A percentile compares a stretch with the other conserved stretches of the same genome.
These are phyloP conservation scores for Trametes pubescens DNA, from an alignment of 1,284 basidiomycete genomes.

Conservation along the genomic window DNA sequence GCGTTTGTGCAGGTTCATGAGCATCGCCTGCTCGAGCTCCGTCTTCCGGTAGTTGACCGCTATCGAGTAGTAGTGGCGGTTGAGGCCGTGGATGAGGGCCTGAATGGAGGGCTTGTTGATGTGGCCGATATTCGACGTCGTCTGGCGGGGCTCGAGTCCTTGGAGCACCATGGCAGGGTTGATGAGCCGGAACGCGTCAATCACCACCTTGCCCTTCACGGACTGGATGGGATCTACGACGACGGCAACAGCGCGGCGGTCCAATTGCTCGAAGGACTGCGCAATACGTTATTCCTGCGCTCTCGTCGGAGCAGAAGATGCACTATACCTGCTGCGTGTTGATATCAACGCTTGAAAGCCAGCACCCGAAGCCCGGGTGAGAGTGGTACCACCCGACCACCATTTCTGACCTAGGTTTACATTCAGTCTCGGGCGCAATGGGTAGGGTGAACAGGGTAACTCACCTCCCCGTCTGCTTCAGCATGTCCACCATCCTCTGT, in stretches of 20 bases:
- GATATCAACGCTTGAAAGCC: constrained; percentile 98
- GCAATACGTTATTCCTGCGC: constrained; percentile 26
- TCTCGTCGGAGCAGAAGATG: constrained; percentile 18
- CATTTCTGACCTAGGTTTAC: constrained; percentile 84
- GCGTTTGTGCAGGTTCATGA: constrained; percentile 97
- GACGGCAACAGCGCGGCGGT: constrained; percentile 95
- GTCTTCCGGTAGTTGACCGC: constrained; percentile 97
- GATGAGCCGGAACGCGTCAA: constrained; percentile 98
- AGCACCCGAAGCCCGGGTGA: constrained; percentile 99
- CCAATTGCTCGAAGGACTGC: constrained; percentile 97
- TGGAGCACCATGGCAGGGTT: constrained; percentile 86
- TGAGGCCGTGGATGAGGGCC: constrained; percentile 94
- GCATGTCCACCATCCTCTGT: constrained; percentile 98
- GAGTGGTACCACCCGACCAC: constrained; percentile 99
- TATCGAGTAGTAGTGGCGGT: constrained; percentile 97
- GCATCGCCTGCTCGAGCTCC: constrained; percentile 96
- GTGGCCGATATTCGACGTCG: constrained; percentile 98
- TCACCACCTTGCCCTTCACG: constrained; percentile 98
- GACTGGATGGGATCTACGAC: constrained; percentile 99
- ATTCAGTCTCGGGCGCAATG: constrained; percentile 9
- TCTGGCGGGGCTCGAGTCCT: constrained; percentile 96
- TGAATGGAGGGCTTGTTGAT: constrained; percentile 99
- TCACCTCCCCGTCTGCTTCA: constrained; percentile 98
- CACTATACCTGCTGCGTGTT: constrained; percentile 93
- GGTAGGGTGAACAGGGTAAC: constrained; percentile 37